Conservation (phyloP, 2,329 filamentous ascomycete genomes). For the Zymoseptoria crescenta region DNA sequence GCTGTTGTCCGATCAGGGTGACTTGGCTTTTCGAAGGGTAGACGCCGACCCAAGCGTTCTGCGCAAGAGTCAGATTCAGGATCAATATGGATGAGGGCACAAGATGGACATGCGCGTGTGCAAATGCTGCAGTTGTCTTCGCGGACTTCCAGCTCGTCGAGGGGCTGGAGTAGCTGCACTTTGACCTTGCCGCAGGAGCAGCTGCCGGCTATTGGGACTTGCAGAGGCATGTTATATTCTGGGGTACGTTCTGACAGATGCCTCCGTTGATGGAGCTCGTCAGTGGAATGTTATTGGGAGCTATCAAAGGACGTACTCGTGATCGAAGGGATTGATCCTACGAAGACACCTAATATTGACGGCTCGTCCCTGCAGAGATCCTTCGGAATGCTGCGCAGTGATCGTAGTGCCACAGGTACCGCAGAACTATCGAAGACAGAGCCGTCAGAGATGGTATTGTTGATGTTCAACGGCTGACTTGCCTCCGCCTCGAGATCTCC, state of each 20-base stretch:
- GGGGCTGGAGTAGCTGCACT: not conserved
- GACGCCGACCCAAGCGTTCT: not conserved
- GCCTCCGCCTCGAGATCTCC: not conserved
- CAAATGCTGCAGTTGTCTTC: conserved; percentile 6
- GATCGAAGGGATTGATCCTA: not conserved
- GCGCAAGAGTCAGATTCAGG: not conserved
- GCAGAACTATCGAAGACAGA: not conserved
- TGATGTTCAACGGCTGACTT: not conserved
- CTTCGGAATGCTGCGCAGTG: not conserved
- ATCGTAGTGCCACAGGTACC: not conserved
- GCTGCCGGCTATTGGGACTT: not conserved
- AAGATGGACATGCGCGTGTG: not conserved
- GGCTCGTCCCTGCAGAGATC: not conserved
- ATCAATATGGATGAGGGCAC: not conserved
- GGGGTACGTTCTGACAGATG: not conserved
- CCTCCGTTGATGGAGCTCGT: not conserved
- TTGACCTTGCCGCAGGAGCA: not conserved
- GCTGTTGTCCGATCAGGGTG: not conserved
- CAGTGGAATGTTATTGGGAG: not conserved
- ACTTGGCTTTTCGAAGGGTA: not conserved
- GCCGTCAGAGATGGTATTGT: not conserved
- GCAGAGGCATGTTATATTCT: not conserved
- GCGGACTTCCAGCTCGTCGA: not conserved
- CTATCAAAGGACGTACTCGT: not conserved
- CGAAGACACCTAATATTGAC: conserved; percentile 1